Base-by-base conservation (phyloP, 2,329 filamentous ascomycete species). In the Aspergillus sergii region DNA sequence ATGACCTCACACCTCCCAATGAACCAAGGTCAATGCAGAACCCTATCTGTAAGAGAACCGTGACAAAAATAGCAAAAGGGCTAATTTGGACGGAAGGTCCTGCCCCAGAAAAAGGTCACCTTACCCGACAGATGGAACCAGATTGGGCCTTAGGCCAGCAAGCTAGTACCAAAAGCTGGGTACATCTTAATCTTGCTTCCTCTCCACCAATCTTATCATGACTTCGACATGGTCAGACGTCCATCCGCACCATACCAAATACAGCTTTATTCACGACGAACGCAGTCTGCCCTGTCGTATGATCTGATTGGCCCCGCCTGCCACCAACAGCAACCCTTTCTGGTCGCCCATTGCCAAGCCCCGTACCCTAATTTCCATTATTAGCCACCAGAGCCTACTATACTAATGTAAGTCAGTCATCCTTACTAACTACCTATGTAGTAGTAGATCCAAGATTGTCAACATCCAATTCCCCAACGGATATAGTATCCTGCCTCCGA, bases 61-160 rank as follows among this genome's bases (percentile, higher is more conserved):
- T 12, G n/a, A 54, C 51, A 54, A 54, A 54, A 54, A 54, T 54
- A 54, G 51, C n/a, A 54, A 14, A 54, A 21, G n/a, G 51, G 51
- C 32, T 23, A 54, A 14, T 36, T 32, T 34, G 21, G 51, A 54
- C 51, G 34, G 34, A 5, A 36, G 12, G 34, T 14, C 34, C 12
- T 36, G 34, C 34, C 34, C 34, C 34, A 36, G 34, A n/a, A 12
- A 23, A 14, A 39, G 23, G 51, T 55, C 51, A 55, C 32, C 32
- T 36, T 55, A 39, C 32, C 23, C 45, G 45, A 48, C 45, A 26
- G 23, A 48, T 48, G 3, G 45, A 48, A 48, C 45, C 45, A 23
- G 21, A 14, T 48, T 48, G 21, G 45, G 45, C 36, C 48, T 32
- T n/a, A 51, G 48, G 16, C 12, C 16, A 51, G 28, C 16, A 32